Conservation (phyloP, 768 basidiomycete genomes). For the Chiua virens region DNA sequence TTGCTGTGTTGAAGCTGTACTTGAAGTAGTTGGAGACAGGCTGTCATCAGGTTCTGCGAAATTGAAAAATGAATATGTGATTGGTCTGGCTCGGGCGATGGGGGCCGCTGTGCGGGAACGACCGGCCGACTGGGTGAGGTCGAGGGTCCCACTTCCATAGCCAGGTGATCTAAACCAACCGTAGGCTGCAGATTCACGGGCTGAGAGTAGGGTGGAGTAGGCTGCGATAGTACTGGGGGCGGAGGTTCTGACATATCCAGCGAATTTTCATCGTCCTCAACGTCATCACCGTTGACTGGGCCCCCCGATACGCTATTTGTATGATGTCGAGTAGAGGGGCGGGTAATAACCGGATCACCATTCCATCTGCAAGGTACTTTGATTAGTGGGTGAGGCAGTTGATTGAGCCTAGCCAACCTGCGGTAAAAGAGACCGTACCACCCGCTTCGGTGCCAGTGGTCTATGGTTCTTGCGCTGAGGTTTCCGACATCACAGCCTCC, state of each 20-base stretch:
- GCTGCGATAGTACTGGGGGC: conserved; percentile 30
- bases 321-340: conserved; percentile 42
- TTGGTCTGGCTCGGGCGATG: conserved; percentile 35
- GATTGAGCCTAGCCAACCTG: conserved; percentile 41
- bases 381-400: neutral
- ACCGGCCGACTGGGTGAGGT: conserved; percentile 16
- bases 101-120: conserved; percentile 3
- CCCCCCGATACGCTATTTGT: conserved; percentile 28
- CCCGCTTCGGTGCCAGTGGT: conserved; percentile 75
- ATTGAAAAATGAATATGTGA: conserved; percentile 49
- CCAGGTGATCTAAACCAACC: conserved; percentile 13
- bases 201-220: conserved; percentile 25
- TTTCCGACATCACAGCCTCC: conserved; percentile 71
- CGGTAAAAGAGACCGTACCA: conserved; percentile 77
- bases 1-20: conserved; percentile 69
- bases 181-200: conserved; percentile 11
- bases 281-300: conserved; percentile 41
- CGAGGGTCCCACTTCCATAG: conserved; percentile 21
- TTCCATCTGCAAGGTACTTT: conserved; percentile 51
- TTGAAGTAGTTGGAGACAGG: conserved; percentile 61
- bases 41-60: conserved; percentile 55
- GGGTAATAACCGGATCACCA: conserved; percentile 60
- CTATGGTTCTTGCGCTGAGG: conserved; percentile 69
- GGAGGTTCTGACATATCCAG: conserved; percentile 41
- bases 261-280: conserved; percentile 52